These are phyloP conservation scores for Emericellopsis atlantica DNA, from an alignment of 2,329 filamentous ascomycete genomes.

Conservation along the genomic window DNA sequence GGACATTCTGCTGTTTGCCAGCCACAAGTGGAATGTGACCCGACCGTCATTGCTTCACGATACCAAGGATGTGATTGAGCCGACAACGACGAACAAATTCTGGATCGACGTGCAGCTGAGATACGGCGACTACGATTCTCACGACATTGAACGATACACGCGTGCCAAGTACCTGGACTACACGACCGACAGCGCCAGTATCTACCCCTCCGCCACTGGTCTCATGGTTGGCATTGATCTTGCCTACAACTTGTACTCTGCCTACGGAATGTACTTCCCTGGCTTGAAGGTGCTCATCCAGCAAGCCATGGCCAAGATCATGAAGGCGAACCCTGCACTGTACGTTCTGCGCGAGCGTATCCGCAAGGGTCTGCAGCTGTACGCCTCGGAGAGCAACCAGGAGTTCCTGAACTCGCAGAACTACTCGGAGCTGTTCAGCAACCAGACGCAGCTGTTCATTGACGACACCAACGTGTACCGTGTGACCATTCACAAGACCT, in stretches of 20 bases:
- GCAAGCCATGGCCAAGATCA: slow-evolving; percentile 98
- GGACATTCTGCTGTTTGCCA: slow-evolving; percentile 91
- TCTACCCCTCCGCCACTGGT: slow-evolving; percentile 93
- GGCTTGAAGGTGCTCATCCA: slow-evolving; percentile 91
- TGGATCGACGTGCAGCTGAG: slow-evolving; percentile 95
- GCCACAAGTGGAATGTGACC: slow-evolving; percentile 98
- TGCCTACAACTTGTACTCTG: slow-evolving; percentile 96
- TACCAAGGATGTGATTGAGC: slow-evolving; percentile 88
- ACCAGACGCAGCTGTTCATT: slow-evolving; percentile 97
- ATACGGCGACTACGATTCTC: slow-evolving; percentile 97
- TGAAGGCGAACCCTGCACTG: slow-evolving; percentile 96
- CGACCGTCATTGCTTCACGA: slow-evolving; percentile 87
- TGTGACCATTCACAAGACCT: slow-evolving; percentile 99
- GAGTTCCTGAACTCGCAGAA: slow-evolving; percentile 99
- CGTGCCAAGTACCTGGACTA: slow-evolving; percentile 98
- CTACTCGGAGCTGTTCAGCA: slow-evolving; percentile 97
- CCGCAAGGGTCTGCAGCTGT: slow-evolving; percentile 92
- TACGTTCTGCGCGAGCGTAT: slow-evolving; percentile 97
- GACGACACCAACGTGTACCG: slow-evolving; percentile 99
- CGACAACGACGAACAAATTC: slow-evolving; percentile 96
- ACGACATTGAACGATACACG: slow-evolving; percentile 96
- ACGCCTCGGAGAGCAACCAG: slow-evolving; percentile 96
- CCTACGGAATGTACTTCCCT: slow-evolving; percentile 97
- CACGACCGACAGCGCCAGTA: slow-evolving; percentile 96
- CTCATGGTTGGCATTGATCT: slow-evolving; percentile 97